Conservation (phyloP, 1,284 basidiomycete genomes). For the Ganoderma multipileum region DNA sequence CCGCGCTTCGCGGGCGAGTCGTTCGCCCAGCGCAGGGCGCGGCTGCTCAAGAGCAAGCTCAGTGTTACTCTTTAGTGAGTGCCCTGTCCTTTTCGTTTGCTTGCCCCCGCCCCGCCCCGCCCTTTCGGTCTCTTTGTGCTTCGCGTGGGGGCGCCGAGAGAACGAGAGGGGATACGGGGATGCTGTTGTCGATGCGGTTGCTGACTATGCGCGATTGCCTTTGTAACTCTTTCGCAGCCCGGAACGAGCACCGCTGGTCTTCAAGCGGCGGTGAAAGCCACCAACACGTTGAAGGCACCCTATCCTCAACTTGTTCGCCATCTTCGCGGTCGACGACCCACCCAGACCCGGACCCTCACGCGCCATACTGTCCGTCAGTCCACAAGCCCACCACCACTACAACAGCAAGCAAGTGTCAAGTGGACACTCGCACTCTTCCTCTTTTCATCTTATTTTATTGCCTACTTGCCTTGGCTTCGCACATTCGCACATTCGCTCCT, state of each 20-base stretch:
- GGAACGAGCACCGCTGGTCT: conserved; percentile 22
- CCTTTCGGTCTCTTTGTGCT: not conserved
- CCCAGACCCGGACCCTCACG: not conserved
- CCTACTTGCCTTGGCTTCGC: not conserved
- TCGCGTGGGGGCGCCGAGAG: no score
- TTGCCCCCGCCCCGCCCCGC: no score
- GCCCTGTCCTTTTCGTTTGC: not conserved
- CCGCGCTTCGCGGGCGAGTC: conserved; percentile 40
- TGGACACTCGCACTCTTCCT: not conserved
- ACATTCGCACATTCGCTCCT: not conserved
- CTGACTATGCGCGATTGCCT: not conserved
- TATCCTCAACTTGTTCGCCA: not conserved
- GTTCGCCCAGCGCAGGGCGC: conserved; percentile 37
- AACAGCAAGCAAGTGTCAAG: not conserved
- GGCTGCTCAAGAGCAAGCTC: conserved; percentile 34
- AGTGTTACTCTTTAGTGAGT: conserved; percentile 29
- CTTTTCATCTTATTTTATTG: not conserved
- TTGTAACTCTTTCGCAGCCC: conserved; percentile 15
- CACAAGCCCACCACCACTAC: not conserved
- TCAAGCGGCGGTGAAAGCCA: conserved; percentile 13
- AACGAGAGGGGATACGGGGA: not conserved
- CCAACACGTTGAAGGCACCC: not conserved
- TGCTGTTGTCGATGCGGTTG: not conserved
- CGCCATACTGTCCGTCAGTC: not conserved
- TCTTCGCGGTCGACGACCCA: not conserved